A percentile compares a stretch with the other conserved stretches of the same genome.
Evolutionary conservation across 768 basidiomycete genomes (phyloP).

Genomic region (Russula sp.): DNA sequence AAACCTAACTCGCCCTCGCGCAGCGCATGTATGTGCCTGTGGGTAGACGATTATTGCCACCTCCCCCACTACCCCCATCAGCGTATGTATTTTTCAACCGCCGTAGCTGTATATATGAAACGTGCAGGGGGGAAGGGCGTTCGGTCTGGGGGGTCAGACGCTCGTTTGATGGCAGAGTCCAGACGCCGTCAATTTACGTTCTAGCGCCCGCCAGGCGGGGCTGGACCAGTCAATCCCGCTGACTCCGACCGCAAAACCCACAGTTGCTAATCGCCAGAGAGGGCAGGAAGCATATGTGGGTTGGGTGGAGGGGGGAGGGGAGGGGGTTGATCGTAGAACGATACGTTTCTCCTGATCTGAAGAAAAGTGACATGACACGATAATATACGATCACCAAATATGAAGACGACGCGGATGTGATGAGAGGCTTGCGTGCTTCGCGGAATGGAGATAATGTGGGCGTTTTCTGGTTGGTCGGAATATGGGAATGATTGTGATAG

Average conservation of each 20-base stretch:
- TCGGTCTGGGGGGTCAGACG: not conserved
- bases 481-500: too few relatives aligned
- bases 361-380: too few relatives aligned
- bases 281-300: not conserved
- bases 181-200: constrained; percentile 7
- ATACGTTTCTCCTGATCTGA: too few relatives aligned
- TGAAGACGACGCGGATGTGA: not conserved
- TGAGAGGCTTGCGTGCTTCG: constrained; percentile 12
- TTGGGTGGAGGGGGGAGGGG: not conserved
- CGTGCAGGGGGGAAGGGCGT: not conserved
- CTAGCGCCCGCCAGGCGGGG: not conserved
- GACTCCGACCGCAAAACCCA: not conserved
- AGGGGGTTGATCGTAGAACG: not conserved
- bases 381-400: not conserved
- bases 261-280: not conserved
- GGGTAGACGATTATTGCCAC: too few relatives aligned
- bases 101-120: not conserved
- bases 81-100: not conserved
- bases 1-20: too few relatives aligned
- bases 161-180: not conserved
- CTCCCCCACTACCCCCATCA: not conserved
- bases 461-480: too few relatives aligned
- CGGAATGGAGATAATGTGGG: constrained; percentile 16
- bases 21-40: too few relatives aligned
- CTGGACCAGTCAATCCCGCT: not conserved